Base-by-base conservation (phyloP, 441 rosid species). In the Populus hybrid region DNA sequence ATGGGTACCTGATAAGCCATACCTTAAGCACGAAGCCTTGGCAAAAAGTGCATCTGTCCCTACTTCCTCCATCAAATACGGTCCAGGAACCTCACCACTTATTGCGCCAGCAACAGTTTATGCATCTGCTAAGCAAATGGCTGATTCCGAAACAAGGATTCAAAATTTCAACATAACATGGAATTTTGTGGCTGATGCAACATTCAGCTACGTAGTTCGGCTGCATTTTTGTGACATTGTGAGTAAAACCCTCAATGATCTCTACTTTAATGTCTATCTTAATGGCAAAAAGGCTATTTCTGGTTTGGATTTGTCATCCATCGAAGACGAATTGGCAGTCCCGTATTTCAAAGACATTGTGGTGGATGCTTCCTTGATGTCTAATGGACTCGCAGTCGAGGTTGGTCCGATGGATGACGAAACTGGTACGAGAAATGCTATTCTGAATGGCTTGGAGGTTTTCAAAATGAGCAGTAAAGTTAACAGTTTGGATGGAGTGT, bases 141-240 rank as follows among this genome's bases (percentile, higher is more conserved):
- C 89, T 53, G 82, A 94, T 69, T 59, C 97, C 1, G 46, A 79
- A 6, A 84, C 92, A n/a, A 42, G 26, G 20, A 35, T 53, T 5
- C 87, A 89, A 20, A 90, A 90, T 77, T 94, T 91, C 88, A 92
- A 90, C 26, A 78, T 92, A 64, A 84, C 93, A 18, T 94, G 98
- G 98, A 81, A 86, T 38, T 91, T 94, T 34, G 86, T 85, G 2
- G 89, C 87, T 1, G 92, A 91, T 74, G 64, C 83, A 14, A 36
- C 89, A 0, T 93, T 90, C 75, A 79, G 72, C 83, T 92, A 91
- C 80, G 32, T 90, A 71, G 61, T 90, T 38, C 85, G 97, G 70
- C 80, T 93, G 76, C 97, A 95, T 85, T 94, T 94, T 78, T 88
- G 95, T 74, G 97, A 95, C 81, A 90, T 90, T 10, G 88, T 92